A percentile compares a stretch with the other conserved stretches of the same genome.
Conservation (phyloP, 352 stramenopile species). For the Pythium vanterpoolii region DNA sequence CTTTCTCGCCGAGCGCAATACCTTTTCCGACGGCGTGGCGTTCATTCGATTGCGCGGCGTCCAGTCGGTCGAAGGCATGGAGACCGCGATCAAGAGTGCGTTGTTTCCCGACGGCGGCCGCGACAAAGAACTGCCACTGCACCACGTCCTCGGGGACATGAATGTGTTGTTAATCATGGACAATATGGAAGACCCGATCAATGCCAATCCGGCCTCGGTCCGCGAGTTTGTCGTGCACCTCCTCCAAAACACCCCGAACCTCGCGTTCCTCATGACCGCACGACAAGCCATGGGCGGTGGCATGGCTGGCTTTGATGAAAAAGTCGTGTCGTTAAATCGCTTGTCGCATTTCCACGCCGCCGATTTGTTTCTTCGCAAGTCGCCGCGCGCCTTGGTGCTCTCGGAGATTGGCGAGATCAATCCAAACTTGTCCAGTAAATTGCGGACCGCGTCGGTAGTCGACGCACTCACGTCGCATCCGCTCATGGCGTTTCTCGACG, state of each 20-base stretch:
- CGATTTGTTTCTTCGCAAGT: conserved; percentile 78
- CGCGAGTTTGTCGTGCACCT: conserved; percentile 63
- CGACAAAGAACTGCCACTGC: conserved; percentile 61
- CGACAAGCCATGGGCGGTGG: conserved; percentile 68
- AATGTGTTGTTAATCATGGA: conserved; percentile 73
- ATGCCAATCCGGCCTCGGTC: conserved; percentile 50
- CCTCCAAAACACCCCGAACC: conserved; percentile 52
- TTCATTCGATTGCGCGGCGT: conserved; percentile 70
- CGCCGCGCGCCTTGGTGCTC: conserved; percentile 54
- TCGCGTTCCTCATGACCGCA: conserved; percentile 72
- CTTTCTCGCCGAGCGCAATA: conserved; percentile 68
- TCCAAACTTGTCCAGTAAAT: conserved; percentile 19
- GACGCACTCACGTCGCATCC: conserved; percentile 63
- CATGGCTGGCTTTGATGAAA: conserved; percentile 72
- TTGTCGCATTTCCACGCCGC: conserved; percentile 67
- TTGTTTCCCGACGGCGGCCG: conserved; percentile 59
- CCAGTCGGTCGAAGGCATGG: conserved; percentile 66
- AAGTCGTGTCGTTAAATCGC: conserved; percentile 75
- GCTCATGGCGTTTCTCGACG: conserved; percentile 78
- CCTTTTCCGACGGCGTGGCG: conserved; percentile 68
- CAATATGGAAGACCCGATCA: conserved; percentile 83
- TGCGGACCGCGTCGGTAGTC: conserved; percentile 40
- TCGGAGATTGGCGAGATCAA: conserved; percentile 66
- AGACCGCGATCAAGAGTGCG: conserved; percentile 67
- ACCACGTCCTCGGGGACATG: conserved; percentile 50